A percentile compares a stretch with the other conserved stretches of the same genome.
Evolutionary conservation across 2,329 filamentous ascomycete species (phyloP).

Genomic region (Trichophyton mentagrophytes): DNA sequence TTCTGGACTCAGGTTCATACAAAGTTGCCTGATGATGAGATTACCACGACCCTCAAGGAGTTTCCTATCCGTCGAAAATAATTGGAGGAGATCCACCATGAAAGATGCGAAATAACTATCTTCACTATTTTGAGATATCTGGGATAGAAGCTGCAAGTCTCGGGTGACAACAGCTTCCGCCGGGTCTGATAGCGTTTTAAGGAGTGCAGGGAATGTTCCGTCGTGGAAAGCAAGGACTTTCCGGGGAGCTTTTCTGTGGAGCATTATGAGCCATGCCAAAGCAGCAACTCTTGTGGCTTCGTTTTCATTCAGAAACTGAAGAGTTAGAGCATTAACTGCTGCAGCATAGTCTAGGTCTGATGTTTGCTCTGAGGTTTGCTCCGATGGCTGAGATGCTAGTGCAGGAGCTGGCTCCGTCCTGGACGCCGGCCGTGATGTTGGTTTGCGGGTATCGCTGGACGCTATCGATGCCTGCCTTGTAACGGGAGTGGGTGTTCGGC

Average conservation of each 20-base stretch:
- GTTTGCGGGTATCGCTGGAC: conserved; percentile 21
- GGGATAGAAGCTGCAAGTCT: conserved; percentile 82
- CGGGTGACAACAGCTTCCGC: conserved; percentile 92
- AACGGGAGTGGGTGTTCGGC: conserved; percentile 32
- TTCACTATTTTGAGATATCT: conserved; percentile 92
- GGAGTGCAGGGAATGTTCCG: conserved; percentile 85
- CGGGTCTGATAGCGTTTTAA: conserved; percentile 92
- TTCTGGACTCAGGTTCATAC: conserved; percentile 82
- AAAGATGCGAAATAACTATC: conserved; percentile 97
- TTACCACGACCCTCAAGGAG: conserved; percentile 87
- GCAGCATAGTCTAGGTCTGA: conserved; percentile 86
- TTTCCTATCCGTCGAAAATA: conserved; percentile 88
- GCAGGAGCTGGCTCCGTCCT: conserved; percentile 29
- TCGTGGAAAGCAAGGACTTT: conserved; percentile 95
- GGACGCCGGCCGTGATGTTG: conserved; percentile 20
- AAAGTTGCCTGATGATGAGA: conserved; percentile 89
- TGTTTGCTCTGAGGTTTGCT: conserved; percentile 34
- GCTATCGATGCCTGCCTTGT: conserved; percentile 19
- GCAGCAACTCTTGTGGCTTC: conserved; percentile 91
- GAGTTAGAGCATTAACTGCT: conserved; percentile 80
- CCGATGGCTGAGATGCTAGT: conserved; percentile 27
- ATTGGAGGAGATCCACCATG: conserved; percentile 89
- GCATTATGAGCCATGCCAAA: conserved; percentile 92
- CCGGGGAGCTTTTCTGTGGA: conserved; percentile 84
- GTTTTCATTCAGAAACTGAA: conserved; percentile 91